Evolutionary conservation across 2,329 filamentous ascomycete genomes (phyloP).

Genomic region (Scleromitrula shiraiana): DNA sequence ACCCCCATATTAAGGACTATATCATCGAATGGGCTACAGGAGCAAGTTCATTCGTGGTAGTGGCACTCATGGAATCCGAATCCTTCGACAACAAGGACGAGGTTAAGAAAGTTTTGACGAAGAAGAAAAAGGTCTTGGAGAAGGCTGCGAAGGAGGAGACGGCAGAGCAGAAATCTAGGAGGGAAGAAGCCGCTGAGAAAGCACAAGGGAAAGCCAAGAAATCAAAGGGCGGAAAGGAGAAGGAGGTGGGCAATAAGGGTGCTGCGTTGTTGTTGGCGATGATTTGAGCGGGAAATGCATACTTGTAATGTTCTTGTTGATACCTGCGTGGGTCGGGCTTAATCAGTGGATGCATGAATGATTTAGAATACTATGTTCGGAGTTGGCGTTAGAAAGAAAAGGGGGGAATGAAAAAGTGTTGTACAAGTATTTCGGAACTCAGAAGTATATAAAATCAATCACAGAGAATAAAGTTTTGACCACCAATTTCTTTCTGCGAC

Average conservation of each 20-base stretch:
- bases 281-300: conserved; percentile 29
- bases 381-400: too few species aligned
- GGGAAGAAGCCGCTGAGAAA: conserved; percentile 35
- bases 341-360: too few species aligned
- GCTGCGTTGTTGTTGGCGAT: conserved; percentile 53
- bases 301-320: not conserved
- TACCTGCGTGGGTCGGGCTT: too few species aligned
- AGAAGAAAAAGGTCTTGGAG: conserved; percentile 63
- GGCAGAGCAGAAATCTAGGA: conserved; percentile 43
- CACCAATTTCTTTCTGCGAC: too few species aligned
- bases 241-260: conserved; percentile 52
- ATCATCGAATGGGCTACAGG: conserved; percentile 80
- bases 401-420: too few species aligned
- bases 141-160: conserved; percentile 56
- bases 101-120: conserved; percentile 61
- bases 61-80: conserved; percentile 69
- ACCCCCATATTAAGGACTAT: conserved; percentile 67
- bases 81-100: conserved; percentile 61
- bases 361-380: too few species aligned
- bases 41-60: conserved; percentile 75
- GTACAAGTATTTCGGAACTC: too few species aligned
- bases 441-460: too few species aligned
- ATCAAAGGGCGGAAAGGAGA: conserved; percentile 29
- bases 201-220: too few species aligned
- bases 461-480: too few species aligned